phyloP scores from a whole-genome alignment of 2,329 filamentous ascomycete genomes.

The Claviceps pazoutovae region DNA sequence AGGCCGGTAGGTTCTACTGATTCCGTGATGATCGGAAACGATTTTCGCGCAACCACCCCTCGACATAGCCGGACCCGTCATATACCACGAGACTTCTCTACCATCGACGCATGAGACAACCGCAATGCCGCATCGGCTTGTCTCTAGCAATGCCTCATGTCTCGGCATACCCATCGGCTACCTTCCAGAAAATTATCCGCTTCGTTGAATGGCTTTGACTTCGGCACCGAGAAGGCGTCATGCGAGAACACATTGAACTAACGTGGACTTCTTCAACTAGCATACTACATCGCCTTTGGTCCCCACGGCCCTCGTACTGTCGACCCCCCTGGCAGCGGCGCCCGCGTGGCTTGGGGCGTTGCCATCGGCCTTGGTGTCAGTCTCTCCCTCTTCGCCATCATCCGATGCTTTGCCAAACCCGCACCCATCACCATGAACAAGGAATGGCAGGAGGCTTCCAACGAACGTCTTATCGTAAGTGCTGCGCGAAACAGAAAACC shows the following conservation, averaged over 20 bases:
- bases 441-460: conserved; percentile 91
- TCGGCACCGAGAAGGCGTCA: neutral
- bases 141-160: neutral
- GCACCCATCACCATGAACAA: conserved; percentile 80
- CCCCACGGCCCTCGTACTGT: conserved; percentile 83
- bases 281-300: conserved; percentile 98
- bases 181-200: neutral
- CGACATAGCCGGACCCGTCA: conserved; percentile 14
- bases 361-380: conserved; percentile 51
- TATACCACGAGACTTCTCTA: conserved; percentile 6
- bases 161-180: neutral
- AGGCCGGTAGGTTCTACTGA: conserved; percentile 61
- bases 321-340: conserved; percentile 70
- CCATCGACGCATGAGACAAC: neutral
- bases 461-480: conserved; percentile 80
- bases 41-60: conserved; percentile 20
- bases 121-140: neutral
- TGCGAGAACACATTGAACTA: conserved; percentile 19
- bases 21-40: conserved; percentile 6
- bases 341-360: conserved; percentile 65
- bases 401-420: conserved; percentile 59
- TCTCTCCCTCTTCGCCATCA: conserved; percentile 54
- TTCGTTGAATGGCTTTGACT: neutral
- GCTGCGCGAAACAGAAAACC: neutral
- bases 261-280: conserved; percentile 34